Evolutionary conservation across 2,329 filamentous ascomycete genomes (phyloP).

Genomic region (Ilyonectria robusta): DNA sequence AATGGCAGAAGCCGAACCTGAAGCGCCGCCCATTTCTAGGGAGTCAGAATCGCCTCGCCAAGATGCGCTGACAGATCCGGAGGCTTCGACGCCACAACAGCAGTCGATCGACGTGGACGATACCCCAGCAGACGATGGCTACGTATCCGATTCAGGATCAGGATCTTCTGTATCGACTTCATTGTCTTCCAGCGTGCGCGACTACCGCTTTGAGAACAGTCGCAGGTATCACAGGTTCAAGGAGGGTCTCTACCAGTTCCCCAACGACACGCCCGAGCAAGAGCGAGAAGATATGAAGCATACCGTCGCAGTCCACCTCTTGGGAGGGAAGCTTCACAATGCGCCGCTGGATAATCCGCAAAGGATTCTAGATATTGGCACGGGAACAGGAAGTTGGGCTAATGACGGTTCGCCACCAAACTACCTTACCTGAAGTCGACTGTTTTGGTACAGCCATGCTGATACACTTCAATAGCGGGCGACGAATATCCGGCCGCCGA

Average conservation of each 20-base stretch:
- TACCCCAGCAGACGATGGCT: conserved; percentile 30
- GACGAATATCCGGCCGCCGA: conserved; percentile 56
- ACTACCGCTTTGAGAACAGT: conserved; percentile 60
- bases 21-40: background rate
- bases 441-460: background rate
- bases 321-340: conserved; percentile 56
- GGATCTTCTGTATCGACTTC: conserved; percentile 34
- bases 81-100: conserved; percentile 1
- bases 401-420: conserved; percentile 54
- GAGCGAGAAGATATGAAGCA: conserved; percentile 61
- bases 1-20: conserved; percentile 17
- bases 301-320: conserved; percentile 54
- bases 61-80: conserved; percentile 33
- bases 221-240: conserved; percentile 59
- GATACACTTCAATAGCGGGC: conserved; percentile 45
- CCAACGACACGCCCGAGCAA: conserved; percentile 62
- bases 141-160: conserved; percentile 27
- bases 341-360: conserved; percentile 57
- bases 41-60: conserved; percentile 18
- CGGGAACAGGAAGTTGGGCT: conserved; percentile 58
- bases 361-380: conserved; percentile 59
- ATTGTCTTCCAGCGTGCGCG: conserved; percentile 50
- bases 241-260: conserved; percentile 56
- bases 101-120: conserved; percentile 17
- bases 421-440: background rate